These are phyloP conservation scores for Protea cynaroides DNA, from an alignment of 164 flowering plant genomes.

Conservation along the genomic window DNA sequence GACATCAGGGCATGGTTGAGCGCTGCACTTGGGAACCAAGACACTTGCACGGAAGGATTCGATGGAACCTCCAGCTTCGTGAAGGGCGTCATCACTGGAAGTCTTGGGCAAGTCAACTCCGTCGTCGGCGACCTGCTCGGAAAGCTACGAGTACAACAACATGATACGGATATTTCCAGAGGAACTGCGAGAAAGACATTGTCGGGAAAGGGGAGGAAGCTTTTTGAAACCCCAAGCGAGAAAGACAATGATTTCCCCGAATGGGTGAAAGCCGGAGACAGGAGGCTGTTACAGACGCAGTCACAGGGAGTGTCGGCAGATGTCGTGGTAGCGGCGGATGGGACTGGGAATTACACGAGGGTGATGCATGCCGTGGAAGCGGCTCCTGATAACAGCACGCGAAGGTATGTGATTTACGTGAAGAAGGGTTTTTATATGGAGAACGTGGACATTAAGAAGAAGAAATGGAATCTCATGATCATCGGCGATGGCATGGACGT, in stretches of 20 bases:
- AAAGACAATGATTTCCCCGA: conserved; percentile 31
- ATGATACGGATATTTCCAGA: not conserved
- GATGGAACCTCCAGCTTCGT: conserved; percentile 58
- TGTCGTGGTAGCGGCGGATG: conserved; percentile 67
- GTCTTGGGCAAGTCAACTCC: conserved; percentile 45
- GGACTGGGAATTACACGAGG: conserved; percentile 52
- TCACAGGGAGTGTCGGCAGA: conserved; percentile 26
- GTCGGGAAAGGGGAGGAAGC: conserved; percentile 6
- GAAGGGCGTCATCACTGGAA: conserved; percentile 32
- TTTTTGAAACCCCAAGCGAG: not conserved
- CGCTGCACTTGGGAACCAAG: conserved; percentile 70
- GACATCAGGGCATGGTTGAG: conserved; percentile 75
- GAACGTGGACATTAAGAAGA: conserved; percentile 52
- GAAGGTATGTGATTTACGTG: conserved; percentile 42
- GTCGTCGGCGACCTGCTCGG: conserved; percentile 39
- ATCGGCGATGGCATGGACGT: conserved; percentile 46
- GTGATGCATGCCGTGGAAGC: conserved; percentile 61
- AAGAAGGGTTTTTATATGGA: conserved; percentile 50
- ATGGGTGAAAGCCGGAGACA: conserved; percentile 49
- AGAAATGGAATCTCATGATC: conserved; percentile 50
- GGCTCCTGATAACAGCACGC: conserved; percentile 49
- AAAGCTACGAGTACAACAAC: no score
- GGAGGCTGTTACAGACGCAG: conserved; percentile 39
- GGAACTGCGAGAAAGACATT: not conserved
- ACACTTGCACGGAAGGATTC: conserved; percentile 81